phyloP scores from a whole-genome alignment of 768 basidiomycete genomes.

The Pleurotus sapidus region DNA sequence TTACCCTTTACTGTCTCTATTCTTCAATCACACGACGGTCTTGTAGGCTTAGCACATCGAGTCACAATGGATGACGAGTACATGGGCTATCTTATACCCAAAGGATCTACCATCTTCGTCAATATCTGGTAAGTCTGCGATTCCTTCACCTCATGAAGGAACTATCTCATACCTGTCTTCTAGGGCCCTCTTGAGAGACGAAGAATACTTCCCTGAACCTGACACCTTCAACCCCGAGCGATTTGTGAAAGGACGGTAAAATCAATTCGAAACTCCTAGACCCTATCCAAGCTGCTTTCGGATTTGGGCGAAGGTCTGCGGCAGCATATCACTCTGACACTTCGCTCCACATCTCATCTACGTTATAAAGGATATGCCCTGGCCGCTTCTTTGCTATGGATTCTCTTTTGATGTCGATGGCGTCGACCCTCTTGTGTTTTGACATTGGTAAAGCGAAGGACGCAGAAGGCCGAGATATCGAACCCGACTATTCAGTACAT shows the following conservation, averaged over 20 bases:
- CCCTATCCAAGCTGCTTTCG: slow-evolving; percentile 17
- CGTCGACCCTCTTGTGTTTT: too few relatives aligned
- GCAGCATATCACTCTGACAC: neutral
- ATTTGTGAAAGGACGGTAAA: slow-evolving; percentile 26
- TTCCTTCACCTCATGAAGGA: neutral
- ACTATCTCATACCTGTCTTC: neutral
- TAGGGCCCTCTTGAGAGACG: slow-evolving; percentile 34
- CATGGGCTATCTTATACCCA: slow-evolving; percentile 25
- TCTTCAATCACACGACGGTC: slow-evolving; percentile 1
- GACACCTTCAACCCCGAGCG: slow-evolving; percentile 33
- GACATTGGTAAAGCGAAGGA: too few relatives aligned
- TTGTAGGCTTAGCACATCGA: slow-evolving; percentile 30
- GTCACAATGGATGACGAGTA: slow-evolving; percentile 29
- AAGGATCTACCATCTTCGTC: slow-evolving; percentile 11
- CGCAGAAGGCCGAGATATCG: too few relatives aligned
- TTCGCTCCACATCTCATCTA: neutral
- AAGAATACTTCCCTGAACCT: slow-evolving; percentile 28
- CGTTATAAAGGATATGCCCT: slow-evolving; percentile 3
- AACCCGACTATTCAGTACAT: neutral
- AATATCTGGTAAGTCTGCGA: slow-evolving; percentile 23
- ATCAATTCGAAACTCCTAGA: slow-evolving; percentile 14
- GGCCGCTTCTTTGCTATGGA: slow-evolving; percentile 3
- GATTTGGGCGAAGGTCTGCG: slow-evolving; percentile 17
- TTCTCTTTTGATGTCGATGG: too few relatives aligned
- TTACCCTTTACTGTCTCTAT: neutral